Conservation (phyloP, 768 basidiomycete genomes). For the Leccinellum luteum region DNA sequence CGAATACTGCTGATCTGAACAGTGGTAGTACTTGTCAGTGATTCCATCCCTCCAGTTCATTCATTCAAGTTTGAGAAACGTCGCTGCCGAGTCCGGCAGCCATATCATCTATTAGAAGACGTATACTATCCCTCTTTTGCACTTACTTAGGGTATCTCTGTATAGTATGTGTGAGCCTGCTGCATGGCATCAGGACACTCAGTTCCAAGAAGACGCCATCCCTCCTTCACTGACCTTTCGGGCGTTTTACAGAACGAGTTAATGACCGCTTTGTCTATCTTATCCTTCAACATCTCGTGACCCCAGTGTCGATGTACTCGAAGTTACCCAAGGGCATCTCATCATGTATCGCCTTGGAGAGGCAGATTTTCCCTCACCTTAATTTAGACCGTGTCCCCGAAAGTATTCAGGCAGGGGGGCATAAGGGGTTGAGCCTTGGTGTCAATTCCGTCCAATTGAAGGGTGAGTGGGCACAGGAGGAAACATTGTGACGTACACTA, state of each 20-base stretch:
- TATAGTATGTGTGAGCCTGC: slow-evolving; percentile 16
- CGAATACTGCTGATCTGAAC: too few species aligned
- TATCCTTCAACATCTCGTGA: slow-evolving; percentile 26
- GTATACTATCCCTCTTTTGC: slow-evolving; percentile 38
- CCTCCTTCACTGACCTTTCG: slow-evolving; percentile 30
- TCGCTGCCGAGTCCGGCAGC: slow-evolving; percentile 2
- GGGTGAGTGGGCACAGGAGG: slow-evolving; percentile 13
- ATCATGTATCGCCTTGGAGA: slow-evolving; percentile 23
- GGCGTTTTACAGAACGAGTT: slow-evolving; percentile 24
- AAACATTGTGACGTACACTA: slow-evolving; percentile 6
- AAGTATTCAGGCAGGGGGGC: slow-evolving; percentile 26
- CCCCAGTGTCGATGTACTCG: slow-evolving; percentile 28
- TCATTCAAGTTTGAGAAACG: slow-evolving; percentile 22
- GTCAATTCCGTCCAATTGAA: slow-evolving; percentile 25
- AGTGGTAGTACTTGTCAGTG: too few species aligned
- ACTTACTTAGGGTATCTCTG: slow-evolving; percentile 34
- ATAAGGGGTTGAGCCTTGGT: slow-evolving; percentile 32
- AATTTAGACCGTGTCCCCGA: slow-evolving; percentile 38
- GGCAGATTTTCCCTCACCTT: slow-evolving; percentile 36
- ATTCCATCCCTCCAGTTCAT: slow-evolving; percentile 33
- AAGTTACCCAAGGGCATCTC: slow-evolving; percentile 14
- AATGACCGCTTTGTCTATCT: slow-evolving; percentile 13
- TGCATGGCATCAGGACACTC: background rate
- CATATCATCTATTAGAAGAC: slow-evolving; percentile 33
- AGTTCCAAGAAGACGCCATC: slow-evolving; percentile 20